Evolutionary conservation across 345 rosid genomes (phyloP).

Genomic region (Gossypium thurberi): DNA sequence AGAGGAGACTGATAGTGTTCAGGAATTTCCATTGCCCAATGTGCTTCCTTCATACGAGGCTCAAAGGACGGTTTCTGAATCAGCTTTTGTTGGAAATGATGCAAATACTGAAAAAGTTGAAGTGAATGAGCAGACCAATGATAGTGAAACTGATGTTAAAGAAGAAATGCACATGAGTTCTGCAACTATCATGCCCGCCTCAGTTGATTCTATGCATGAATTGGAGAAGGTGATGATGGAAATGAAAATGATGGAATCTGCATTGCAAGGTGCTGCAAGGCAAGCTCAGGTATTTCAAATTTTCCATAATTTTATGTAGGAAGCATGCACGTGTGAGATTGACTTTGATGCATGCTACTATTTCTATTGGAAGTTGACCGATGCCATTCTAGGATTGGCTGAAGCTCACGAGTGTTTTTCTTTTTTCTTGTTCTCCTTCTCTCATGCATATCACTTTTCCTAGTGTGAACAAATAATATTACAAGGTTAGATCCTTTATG

Average conservation of each 20-base stretch:
- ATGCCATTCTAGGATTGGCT: neutral
- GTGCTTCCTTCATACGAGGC: constrained; percentile 37
- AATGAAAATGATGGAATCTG: constrained; percentile 92
- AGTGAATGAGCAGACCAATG: constrained; percentile 31
- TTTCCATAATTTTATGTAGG: neutral
- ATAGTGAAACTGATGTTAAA: constrained; percentile 28
- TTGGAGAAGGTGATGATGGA: constrained; percentile 74
- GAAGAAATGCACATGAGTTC: constrained; percentile 40
- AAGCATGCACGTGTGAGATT: neutral
- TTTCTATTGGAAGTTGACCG: neutral
- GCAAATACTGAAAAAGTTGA: constrained; percentile 19
- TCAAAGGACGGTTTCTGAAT: constrained; percentile 36
- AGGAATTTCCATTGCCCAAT: constrained; percentile 29
- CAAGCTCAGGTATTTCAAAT: constrained; percentile 85
- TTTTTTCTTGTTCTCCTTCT: neutral
- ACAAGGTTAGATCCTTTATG: neutral
- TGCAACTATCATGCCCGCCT: constrained; percentile 37
- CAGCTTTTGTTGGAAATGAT: constrained; percentile 31
- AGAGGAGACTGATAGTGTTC: constrained; percentile 30
- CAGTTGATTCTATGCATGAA: constrained; percentile 41
- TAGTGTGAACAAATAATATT: neutral
- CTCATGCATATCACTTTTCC: neutral
- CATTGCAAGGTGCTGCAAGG: constrained; percentile 98
- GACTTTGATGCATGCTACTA: neutral
- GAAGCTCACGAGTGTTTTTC: neutral